Conservation (phyloP, 2,329 filamentous ascomycete species). For the Trichoderma sp. region DNA sequence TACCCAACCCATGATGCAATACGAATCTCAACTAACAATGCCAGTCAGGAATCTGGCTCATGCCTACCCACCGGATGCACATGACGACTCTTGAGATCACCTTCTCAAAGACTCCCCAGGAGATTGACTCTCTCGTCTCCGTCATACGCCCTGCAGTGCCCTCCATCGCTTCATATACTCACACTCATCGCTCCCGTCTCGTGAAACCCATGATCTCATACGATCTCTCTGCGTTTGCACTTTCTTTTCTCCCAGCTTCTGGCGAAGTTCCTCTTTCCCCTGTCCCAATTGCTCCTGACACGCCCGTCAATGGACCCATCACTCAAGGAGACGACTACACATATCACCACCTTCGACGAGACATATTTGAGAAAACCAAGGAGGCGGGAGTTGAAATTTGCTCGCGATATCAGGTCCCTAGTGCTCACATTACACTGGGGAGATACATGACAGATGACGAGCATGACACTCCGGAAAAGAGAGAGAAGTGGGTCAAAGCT, state of each 20-base stretch:
- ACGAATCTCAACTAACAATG: background rate
- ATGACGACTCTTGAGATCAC: slow-evolving; percentile 81
- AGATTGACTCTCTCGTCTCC: slow-evolving; percentile 63
- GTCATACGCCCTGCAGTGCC: slow-evolving; percentile 55
- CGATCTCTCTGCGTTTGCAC: slow-evolving; percentile 78
- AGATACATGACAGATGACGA: slow-evolving; percentile 71
- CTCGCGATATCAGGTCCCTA: slow-evolving; percentile 83
- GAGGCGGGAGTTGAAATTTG: slow-evolving; percentile 65
- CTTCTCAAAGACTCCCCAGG: slow-evolving; percentile 68
- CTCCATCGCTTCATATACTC: slow-evolving; percentile 63
- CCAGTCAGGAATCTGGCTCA: slow-evolving; percentile 59
- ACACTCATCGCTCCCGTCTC: slow-evolving; percentile 66
- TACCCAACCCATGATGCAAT: background rate
- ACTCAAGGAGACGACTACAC: slow-evolving; percentile 65
- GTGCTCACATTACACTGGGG: slow-evolving; percentile 83
- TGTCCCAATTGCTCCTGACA: slow-evolving; percentile 37
- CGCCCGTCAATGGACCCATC: slow-evolving; percentile 26
- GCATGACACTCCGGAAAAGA: slow-evolving; percentile 54
- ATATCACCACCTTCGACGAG: slow-evolving; percentile 85
- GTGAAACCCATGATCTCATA: slow-evolving; percentile 81
- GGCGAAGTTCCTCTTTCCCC: slow-evolving; percentile 50
- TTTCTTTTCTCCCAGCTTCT: slow-evolving; percentile 81
- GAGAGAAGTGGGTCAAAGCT: slow-evolving; percentile 61
- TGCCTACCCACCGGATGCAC: slow-evolving; percentile 75
- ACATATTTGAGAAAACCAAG: slow-evolving; percentile 63